Evolutionary conservation across 1,139 yeast species (phyloP).

Genomic region (Candida sp.): DNA sequence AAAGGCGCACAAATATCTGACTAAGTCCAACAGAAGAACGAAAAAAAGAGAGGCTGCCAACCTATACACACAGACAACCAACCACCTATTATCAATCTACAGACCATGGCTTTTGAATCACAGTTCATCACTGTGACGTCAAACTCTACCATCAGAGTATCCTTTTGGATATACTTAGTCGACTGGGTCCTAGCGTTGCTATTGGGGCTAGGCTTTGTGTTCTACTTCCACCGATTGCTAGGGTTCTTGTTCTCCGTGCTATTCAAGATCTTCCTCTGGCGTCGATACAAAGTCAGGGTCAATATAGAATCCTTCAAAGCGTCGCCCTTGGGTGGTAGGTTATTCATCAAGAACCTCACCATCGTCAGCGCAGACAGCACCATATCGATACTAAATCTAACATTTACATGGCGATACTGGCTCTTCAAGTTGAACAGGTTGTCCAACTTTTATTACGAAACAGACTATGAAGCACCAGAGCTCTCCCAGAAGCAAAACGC

Average conservation of each 20-base stretch:
- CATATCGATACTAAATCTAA: conserved; percentile 68
- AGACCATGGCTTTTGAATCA: conserved; percentile 28
- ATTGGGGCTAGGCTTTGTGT: conserved; percentile 65
- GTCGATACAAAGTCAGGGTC: conserved; percentile 54
- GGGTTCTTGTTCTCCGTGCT: conserved; percentile 63
- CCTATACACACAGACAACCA: not conserved
- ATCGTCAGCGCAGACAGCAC: conserved; percentile 75
- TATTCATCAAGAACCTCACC: conserved; percentile 77
- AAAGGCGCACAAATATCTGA: too few species aligned
- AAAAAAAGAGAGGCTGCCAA: not conserved
- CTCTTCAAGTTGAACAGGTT: conserved; percentile 52
- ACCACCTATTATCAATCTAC: not conserved
- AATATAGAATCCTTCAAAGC: conserved; percentile 75
- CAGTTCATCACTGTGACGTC: conserved; percentile 24
- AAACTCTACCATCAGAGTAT: conserved; percentile 28
- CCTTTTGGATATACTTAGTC: conserved; percentile 82
- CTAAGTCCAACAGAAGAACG: not conserved
- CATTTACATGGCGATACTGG: conserved; percentile 95
- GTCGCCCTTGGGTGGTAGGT: conserved; percentile 81
- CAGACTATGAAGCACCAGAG: conserved; percentile 23
- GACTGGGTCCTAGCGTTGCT: conserved; percentile 80
- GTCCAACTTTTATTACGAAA: conserved; percentile 38
- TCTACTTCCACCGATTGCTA: conserved; percentile 74
- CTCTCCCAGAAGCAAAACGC: conserved; percentile 34
- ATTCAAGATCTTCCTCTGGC: conserved; percentile 68